These are phyloP conservation scores for Kazachstania taianensis DNA, from an alignment of 805 yeast species.

Conservation along the genomic window DNA sequence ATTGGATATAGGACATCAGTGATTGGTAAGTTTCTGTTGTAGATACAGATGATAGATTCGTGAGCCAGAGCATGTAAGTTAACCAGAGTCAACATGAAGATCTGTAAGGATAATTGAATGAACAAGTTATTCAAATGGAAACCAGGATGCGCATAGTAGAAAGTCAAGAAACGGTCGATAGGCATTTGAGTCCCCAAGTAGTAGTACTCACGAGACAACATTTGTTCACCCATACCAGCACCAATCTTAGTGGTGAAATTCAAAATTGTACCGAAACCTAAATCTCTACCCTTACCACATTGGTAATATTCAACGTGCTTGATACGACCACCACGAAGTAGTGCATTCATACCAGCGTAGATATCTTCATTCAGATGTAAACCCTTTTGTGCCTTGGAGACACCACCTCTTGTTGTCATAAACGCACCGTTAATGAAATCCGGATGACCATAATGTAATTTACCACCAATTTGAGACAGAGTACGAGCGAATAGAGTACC, in stretches of 20 bases:
- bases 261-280: slow-evolving; percentile 78
- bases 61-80: slow-evolving; percentile 66
- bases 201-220: slow-evolving; percentile 75
- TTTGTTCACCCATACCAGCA: slow-evolving; percentile 90
- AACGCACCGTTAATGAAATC: slow-evolving; percentile 67
- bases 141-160: slow-evolving; percentile 82
- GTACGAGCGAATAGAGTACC: slow-evolving; percentile 82
- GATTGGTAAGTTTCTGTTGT: slow-evolving; percentile 53
- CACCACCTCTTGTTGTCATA: slow-evolving; percentile 84
- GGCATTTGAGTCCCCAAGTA: slow-evolving; percentile 75
- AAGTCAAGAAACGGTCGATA: slow-evolving; percentile 68
- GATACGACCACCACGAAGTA: slow-evolving; percentile 77
- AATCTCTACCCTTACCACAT: slow-evolving; percentile 87
- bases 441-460: slow-evolving; percentile 82
- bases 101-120: slow-evolving; percentile 64
- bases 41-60: slow-evolving; percentile 58
- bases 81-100: slow-evolving; percentile 59
- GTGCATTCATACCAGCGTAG: slow-evolving; percentile 79
- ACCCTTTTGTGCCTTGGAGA: slow-evolving; percentile 80
- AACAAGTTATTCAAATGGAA: slow-evolving; percentile 75
- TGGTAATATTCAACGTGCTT: slow-evolving; percentile 82
- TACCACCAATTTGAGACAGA: slow-evolving; percentile 75
- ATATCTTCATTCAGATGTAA: slow-evolving; percentile 81
- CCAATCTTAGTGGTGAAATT: slow-evolving; percentile 83
- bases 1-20: slow-evolving; percentile 56